A percentile compares a stretch with the other conserved stretches of the same genome.
phyloP scores from a whole-genome alignment of 192 early-diverging fungal species.

The Coemansia sp. region DNA sequence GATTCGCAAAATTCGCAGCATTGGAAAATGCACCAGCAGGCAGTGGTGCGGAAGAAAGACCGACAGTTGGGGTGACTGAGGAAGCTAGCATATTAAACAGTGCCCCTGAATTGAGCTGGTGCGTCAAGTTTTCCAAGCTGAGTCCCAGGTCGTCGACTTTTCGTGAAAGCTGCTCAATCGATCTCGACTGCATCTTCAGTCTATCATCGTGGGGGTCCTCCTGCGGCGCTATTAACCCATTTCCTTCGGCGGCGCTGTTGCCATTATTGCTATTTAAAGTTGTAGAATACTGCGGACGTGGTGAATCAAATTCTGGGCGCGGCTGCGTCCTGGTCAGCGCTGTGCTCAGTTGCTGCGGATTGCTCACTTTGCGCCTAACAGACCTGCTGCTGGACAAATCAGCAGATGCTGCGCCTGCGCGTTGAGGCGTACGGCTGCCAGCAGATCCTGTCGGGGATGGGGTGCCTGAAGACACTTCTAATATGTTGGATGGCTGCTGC shows the following conservation, averaged over 20 bases:
- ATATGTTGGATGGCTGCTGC: conserved; percentile 7
- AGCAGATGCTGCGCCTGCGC: neutral
- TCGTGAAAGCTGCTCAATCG: conserved; percentile 27
- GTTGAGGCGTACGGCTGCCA: neutral
- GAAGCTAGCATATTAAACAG: neutral
- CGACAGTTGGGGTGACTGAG: neutral
- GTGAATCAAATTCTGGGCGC: conserved; percentile 7
- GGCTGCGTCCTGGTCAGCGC: conserved; percentile 28
- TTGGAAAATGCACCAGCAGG: neutral
- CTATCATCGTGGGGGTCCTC: conserved; percentile 3
- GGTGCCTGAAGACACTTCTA: conserved; percentile 14
- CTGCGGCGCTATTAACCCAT: conserved; percentile 12
- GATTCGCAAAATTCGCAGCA: neutral
- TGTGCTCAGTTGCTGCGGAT: conserved; percentile 13
- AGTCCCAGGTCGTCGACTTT: conserved; percentile 22
- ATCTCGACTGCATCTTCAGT: conserved; percentile 23
- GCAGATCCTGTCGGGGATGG: conserved; percentile 16
- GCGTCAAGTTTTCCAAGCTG: conserved; percentile 28
- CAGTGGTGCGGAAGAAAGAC: neutral
- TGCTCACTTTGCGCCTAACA: conserved; percentile 23
- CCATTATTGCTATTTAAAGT: neutral
- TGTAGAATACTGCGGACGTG: neutral
- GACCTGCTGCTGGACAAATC: neutral
- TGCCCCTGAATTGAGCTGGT: conserved; percentile 13
- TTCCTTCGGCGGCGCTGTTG: neutral